phyloP scores from a whole-genome alignment of 176 grass and related monocot species.

The Oryza rufipogon region DNA sequence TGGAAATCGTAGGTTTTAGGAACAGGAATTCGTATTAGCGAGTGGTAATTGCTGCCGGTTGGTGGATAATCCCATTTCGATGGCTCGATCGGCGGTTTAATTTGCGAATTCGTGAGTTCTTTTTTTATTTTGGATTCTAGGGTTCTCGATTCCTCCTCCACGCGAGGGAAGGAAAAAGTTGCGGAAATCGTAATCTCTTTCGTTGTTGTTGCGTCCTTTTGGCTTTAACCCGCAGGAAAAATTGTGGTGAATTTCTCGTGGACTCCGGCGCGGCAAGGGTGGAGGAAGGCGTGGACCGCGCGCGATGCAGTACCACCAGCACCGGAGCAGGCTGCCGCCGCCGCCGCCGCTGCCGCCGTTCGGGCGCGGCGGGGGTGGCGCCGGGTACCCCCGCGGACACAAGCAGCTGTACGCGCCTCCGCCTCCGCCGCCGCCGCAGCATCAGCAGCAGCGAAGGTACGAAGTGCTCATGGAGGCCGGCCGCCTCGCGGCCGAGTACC shows the following conservation, averaged over 20 bases:
- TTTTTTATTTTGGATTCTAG: constrained; percentile 11
- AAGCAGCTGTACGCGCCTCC: constrained; percentile 31
- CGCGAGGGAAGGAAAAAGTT: constrained; percentile 3
- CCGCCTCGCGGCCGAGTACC: constrained; percentile 91
- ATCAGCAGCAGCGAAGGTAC: constrained; percentile 47
- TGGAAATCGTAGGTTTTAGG: constrained; percentile 9
- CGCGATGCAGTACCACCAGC: constrained; percentile 53
- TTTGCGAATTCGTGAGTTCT: constrained; percentile 33
- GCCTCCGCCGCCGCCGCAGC: constrained; percentile 10
- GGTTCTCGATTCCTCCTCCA: constrained; percentile 44
- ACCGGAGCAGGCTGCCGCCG: constrained; percentile 36
- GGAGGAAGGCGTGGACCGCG: constrained; percentile 20
- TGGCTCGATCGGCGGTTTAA: constrained; percentile 35
- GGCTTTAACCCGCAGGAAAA: constrained; percentile 39
- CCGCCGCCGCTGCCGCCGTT: constrained; percentile 43
- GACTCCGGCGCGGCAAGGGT: constrained; percentile 26
- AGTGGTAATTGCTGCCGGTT: constrained; percentile 1
- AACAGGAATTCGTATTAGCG: constrained; percentile 10
- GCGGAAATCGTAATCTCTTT: constrained; percentile 43
- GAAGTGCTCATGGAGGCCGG: constrained; percentile 93
- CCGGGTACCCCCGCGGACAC: constrained; percentile 33
- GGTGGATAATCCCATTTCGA: constrained; percentile 6
- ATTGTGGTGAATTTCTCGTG: constrained; percentile 41
- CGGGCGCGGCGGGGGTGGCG: constrained; percentile 37
- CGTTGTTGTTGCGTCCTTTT: background rate